Percentiles rank a stretch among this genome's conserved stretches.
phyloP scores from a whole-genome alignment of 208 protist genomes.

The Hexamita inflata region DNA sequence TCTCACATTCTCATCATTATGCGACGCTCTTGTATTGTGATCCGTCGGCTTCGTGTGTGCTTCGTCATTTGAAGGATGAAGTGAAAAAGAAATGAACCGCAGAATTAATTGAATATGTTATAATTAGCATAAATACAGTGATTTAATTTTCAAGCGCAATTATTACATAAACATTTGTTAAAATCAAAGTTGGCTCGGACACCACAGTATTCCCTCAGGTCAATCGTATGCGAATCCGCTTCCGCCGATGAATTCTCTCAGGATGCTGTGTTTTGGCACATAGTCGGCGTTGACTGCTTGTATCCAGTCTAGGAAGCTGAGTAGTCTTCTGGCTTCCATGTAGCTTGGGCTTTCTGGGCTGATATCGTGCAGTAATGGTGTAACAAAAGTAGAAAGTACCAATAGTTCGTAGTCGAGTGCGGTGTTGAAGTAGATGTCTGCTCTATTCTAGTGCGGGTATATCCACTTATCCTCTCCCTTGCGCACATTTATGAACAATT shows the following conservation, averaged over 20 bases:
- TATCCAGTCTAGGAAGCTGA: conserved; percentile 19
- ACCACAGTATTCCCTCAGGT: too few species aligned
- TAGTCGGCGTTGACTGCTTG: neutral
- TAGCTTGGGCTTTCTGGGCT: neutral
- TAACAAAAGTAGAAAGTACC: conserved; percentile 37
- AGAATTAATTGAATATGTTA: too few species aligned
- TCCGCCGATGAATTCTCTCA: conserved; percentile 34
- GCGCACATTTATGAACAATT: conserved; percentile 37
- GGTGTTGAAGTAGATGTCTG: conserved; percentile 43
- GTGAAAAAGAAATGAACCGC: too few species aligned
- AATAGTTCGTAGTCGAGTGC: conserved; percentile 46
- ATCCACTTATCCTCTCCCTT: conserved; percentile 45
- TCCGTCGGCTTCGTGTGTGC: too few species aligned
- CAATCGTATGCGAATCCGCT: conserved; percentile 12
- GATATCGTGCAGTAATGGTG: conserved; percentile 37
- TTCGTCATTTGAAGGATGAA: too few species aligned
- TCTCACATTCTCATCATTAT: too few species aligned
- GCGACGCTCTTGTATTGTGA: too few species aligned
- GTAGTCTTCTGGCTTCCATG: conserved; percentile 10
- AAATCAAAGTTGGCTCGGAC: too few species aligned
- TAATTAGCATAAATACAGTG: too few species aligned
- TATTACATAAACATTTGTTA: too few species aligned
- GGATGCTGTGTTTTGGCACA: conserved; percentile 22
- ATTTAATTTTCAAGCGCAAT: too few species aligned
- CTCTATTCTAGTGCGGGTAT: conserved; percentile 40